Percentiles rank a stretch among this genome's conserved stretches.
Conservation (phyloP, 495 filamentous ascomycete genomes). For the Tuber magnatum region DNA sequence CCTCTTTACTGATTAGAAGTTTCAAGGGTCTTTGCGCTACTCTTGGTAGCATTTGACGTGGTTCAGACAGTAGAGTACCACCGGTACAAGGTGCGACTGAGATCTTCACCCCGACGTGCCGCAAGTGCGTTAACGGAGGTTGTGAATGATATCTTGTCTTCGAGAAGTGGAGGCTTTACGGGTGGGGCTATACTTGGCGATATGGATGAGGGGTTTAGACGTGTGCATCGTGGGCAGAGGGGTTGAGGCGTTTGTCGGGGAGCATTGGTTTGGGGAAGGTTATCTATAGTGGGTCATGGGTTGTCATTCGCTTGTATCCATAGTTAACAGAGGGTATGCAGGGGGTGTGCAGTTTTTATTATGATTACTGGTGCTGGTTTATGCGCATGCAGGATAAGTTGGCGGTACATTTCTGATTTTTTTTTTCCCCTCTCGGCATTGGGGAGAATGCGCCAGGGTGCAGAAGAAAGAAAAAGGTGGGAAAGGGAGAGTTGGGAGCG, state of each 20-base stretch:
- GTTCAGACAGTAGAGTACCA: not conserved
- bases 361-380: not conserved
- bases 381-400: not conserved
- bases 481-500: not conserved
- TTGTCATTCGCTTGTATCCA: not conserved
- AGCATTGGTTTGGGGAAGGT: not conserved
- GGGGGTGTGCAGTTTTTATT: not conserved
- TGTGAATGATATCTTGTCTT: not conserved
- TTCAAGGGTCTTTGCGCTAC: not conserved
- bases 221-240: not conserved
- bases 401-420: not conserved
- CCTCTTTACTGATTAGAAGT: not conserved
- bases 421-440: not conserved
- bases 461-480: not conserved
- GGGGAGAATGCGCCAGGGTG: not conserved
- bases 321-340: not conserved
- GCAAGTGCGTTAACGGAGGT: not conserved
- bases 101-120: not conserved
- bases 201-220: constrained; percentile 2
- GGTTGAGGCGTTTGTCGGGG: not conserved
- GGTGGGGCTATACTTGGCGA: not conserved
- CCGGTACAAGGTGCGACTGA: not conserved
- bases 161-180: not conserved
- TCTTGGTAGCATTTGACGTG: not conserved
- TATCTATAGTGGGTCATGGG: not conserved